Evolutionary conservation across 345 rosid genomes (phyloP).

Genomic region (Firmiana major): DNA sequence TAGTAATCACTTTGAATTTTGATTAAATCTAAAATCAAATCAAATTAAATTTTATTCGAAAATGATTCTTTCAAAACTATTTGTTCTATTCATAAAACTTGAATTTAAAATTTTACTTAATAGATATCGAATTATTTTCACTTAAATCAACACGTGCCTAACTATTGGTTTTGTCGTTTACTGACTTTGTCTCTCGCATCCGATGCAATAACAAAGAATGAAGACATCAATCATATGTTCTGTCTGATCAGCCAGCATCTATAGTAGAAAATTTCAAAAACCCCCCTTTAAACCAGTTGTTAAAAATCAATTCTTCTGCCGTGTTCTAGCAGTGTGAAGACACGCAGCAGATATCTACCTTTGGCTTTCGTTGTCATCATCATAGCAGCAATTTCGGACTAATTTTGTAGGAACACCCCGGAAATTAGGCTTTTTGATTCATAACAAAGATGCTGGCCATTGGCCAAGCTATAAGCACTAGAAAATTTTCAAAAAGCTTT

Average conservation of each 20-base stretch:
- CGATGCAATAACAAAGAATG: neutral
- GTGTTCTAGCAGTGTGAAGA: neutral
- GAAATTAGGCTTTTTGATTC: slow-evolving; percentile 4
- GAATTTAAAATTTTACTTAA: no score
- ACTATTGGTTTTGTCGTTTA: no score
- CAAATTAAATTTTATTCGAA: no score
- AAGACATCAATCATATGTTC: neutral
- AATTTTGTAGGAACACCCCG: neutral
- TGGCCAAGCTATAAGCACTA: neutral
- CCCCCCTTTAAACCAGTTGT: neutral
- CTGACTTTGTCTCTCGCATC: neutral
- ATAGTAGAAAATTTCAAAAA: neutral
- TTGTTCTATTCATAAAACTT: no score
- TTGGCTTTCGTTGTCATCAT: neutral
- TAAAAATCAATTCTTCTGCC: neutral
- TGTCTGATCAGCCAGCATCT: neutral
- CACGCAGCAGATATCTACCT: neutral
- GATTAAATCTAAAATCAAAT: no score
- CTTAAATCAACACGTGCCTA: no score
- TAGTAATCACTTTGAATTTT: no score
- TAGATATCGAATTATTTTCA: no score
- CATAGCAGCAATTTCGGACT: neutral
- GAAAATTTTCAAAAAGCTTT: neutral
- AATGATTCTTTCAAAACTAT: no score
- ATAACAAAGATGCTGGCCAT: neutral